phyloP scores from a whole-genome alignment of 257 asterid genomes.

The Buddleja alternifolia region DNA sequence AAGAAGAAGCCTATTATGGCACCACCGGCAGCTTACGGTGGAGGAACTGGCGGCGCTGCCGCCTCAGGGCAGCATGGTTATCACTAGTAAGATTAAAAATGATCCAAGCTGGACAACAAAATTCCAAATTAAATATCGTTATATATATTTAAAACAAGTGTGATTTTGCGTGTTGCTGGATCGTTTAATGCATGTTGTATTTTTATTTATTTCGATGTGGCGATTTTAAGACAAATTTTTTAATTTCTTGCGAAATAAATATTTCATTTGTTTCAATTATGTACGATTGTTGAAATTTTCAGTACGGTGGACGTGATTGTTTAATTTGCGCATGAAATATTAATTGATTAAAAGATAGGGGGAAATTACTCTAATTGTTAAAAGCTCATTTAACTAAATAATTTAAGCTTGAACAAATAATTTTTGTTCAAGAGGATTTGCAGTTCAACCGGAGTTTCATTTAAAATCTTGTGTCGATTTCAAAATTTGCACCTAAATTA shows the following conservation, averaged over 20 bases:
- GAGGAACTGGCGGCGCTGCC: conserved; percentile 27
- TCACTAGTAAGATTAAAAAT: no score
- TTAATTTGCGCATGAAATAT: no score
- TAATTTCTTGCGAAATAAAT: conserved; percentile 24
- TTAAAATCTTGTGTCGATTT: no score
- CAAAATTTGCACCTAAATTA: no score
- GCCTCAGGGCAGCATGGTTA: conserved; percentile 23
- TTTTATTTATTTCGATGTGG: not conserved
- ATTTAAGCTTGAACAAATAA: no score
- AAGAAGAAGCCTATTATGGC: conserved; percentile 68
- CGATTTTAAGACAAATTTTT: not conserved
- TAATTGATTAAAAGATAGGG: no score
- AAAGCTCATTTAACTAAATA: no score
- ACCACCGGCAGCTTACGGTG: conserved; percentile 39
- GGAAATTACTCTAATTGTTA: no score
- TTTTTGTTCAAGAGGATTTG: no score
- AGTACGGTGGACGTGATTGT: conserved; percentile 17
- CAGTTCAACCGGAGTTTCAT: no score
- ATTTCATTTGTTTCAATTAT: conserved; percentile 23
- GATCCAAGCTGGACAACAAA: no score
- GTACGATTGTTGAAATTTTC: conserved; percentile 3
- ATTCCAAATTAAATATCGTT: no score
- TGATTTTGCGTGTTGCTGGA: not conserved
- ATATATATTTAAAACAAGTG: not conserved
- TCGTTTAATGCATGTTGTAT: conserved; percentile 4